phyloP scores from a whole-genome alignment of 495 filamentous ascomycete species.

The Podospora bellae-mahoneyi region DNA sequence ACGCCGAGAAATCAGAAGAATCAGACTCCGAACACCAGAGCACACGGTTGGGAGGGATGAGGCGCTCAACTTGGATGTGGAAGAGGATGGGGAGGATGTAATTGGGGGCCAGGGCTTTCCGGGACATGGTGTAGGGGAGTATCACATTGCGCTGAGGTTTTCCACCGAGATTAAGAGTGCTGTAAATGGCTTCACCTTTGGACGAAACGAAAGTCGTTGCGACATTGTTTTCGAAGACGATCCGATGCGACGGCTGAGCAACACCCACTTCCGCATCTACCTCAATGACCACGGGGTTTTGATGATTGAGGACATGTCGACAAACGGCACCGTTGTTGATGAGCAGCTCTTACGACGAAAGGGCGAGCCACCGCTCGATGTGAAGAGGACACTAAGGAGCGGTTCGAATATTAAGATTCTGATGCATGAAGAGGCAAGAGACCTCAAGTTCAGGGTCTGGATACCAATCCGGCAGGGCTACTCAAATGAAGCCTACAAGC shows the following conservation, averaged over 20 bases:
- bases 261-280: conserved; percentile 88
- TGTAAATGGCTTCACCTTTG: conserved; percentile 73
- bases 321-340: conserved; percentile 89
- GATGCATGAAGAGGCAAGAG: conserved; percentile 44
- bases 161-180: conserved; percentile 66
- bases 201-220: conserved; percentile 64
- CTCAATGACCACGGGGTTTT: conserved; percentile 72
- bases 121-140: conserved; percentile 47
- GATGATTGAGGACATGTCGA: conserved; percentile 89
- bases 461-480: conserved; percentile 67
- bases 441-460: conserved; percentile 78
- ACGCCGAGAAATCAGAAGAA: conserved; percentile 58
- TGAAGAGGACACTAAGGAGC: conserved; percentile 60
- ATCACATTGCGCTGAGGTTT: conserved; percentile 76
- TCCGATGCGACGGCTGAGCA: conserved; percentile 66
- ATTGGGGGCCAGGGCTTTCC: conserved; percentile 42
- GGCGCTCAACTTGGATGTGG: conserved; percentile 46
- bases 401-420: conserved; percentile 71
- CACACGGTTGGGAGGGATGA: conserved; percentile 39
- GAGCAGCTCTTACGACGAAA: conserved; percentile 54
- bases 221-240: conserved; percentile 67
- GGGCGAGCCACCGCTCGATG: conserved; percentile 35
- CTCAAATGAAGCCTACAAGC: conserved; percentile 53
- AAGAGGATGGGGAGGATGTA: conserved; percentile 32
- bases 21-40: conserved; percentile 44